phyloP scores from a whole-genome alignment of 352 stramenopile genomes.

The Globisporangium camurandrum region DNA sequence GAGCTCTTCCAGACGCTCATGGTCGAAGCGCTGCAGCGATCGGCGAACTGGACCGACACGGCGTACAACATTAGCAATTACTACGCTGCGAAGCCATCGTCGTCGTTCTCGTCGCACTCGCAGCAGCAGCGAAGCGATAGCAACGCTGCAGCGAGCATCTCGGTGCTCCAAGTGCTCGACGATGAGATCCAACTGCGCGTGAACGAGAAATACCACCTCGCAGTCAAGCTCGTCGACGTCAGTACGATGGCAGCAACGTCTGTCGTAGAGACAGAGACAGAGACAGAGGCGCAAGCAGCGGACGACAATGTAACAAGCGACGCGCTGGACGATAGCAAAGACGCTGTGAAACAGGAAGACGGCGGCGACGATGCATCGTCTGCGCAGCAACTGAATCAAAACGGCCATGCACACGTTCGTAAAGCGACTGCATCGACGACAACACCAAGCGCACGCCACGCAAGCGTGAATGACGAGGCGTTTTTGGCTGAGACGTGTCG shows the following conservation, averaged over 20 bases:
- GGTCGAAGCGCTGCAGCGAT: conserved; percentile 64
- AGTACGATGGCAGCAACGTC: conserved; percentile 27
- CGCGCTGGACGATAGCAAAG: background rate
- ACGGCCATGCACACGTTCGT: too few relatives aligned
- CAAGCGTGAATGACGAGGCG: too few relatives aligned
- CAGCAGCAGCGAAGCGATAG: conserved; percentile 23
- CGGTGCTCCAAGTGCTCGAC: conserved; percentile 72
- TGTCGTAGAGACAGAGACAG: background rate
- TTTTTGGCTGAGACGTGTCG: conserved; percentile 64
- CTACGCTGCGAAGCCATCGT: conserved; percentile 23
- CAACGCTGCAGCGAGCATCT: conserved; percentile 32
- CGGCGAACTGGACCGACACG: conserved; percentile 60
- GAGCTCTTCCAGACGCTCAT: conserved; percentile 81
- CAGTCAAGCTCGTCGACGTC: conserved; percentile 62
- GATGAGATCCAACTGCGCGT: conserved; percentile 75
- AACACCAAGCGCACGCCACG: too few relatives aligned
- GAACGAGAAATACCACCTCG: conserved; percentile 65
- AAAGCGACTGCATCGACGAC: too few relatives aligned
- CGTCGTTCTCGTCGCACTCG: background rate
- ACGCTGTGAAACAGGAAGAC: too few relatives aligned
- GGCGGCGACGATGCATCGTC: too few relatives aligned
- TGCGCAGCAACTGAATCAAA: too few relatives aligned
- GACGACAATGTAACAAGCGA: background rate
- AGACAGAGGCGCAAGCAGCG: background rate
- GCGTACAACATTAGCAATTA: conserved; percentile 64